phyloP scores from a whole-genome alignment of 306 rosid species.

The Begonia loranthoides region DNA sequence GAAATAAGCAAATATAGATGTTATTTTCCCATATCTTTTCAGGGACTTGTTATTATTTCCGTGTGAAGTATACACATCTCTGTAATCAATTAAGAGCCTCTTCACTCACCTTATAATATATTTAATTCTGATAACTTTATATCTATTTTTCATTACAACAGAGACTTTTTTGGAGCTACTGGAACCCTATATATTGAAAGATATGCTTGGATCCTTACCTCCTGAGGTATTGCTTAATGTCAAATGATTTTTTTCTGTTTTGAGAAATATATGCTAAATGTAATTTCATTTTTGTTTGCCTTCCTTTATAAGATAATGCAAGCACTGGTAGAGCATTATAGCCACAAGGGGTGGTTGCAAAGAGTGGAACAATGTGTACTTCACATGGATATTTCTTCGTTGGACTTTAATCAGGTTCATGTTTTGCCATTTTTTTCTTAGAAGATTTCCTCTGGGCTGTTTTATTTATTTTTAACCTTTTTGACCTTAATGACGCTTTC shows the following conservation, averaged over 20 bases:
- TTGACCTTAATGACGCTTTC: slow-evolving; percentile 10
- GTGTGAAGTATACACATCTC: not conserved
- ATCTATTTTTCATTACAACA: slow-evolving; percentile 12
- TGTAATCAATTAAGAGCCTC: not conserved
- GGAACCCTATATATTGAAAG: slow-evolving; percentile 92
- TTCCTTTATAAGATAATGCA: slow-evolving; percentile 68
- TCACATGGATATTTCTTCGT: slow-evolving; percentile 98
- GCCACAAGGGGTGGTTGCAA: slow-evolving; percentile 83
- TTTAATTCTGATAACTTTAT: not conserved
- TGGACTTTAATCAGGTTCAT: slow-evolving; percentile 92
- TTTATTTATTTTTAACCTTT: slow-evolving; percentile 9
- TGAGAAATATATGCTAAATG: slow-evolving; percentile 5
- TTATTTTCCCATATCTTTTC: not conserved
- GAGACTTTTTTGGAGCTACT: slow-evolving; percentile 95
- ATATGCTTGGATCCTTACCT: slow-evolving; percentile 96
- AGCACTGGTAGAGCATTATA: slow-evolving; percentile 90
- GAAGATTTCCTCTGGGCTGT: slow-evolving; percentile 17
- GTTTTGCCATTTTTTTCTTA: slow-evolving; percentile 2
- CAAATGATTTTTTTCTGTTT: slow-evolving; percentile 14
- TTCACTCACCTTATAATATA: slow-evolving; percentile 1
- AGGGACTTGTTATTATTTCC: slow-evolving; percentile 7
- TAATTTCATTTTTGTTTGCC: slow-evolving; percentile 5
- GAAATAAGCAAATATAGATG: too few species aligned
- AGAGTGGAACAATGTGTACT: slow-evolving; percentile 95
- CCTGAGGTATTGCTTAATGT: slow-evolving; percentile 65